phyloP scores from a whole-genome alignment of 257 asterid species.

The Linderniella brevidens region DNA sequence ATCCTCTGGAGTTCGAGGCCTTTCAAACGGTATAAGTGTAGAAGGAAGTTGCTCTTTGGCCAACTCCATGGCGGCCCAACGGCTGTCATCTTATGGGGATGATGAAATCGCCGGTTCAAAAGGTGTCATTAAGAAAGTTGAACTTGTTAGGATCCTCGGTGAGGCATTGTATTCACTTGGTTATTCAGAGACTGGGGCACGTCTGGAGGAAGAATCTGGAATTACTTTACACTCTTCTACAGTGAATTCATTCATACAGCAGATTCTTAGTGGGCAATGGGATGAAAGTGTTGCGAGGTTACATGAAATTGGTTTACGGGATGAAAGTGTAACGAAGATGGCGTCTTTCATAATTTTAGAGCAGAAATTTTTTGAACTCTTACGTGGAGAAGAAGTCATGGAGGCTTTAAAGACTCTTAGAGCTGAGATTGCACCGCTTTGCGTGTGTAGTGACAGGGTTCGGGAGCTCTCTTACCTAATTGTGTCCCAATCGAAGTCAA shows the following conservation, averaged over 20 bases:
- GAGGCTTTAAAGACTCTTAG: slow-evolving; percentile 60
- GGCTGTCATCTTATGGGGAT: slow-evolving; percentile 36
- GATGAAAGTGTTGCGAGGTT: slow-evolving; percentile 52
- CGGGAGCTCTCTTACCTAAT: slow-evolving; percentile 48
- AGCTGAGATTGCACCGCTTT: slow-evolving; percentile 45
- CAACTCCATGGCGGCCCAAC: slow-evolving; percentile 41
- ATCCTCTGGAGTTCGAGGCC: slow-evolving; percentile 32
- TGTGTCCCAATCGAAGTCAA: slow-evolving; percentile 21
- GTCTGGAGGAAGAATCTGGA: slow-evolving; percentile 60
- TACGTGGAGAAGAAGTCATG: slow-evolving; percentile 29
- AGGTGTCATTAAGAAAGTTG: slow-evolving; percentile 52
- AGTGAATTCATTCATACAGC: slow-evolving; percentile 43
- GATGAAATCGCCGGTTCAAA: slow-evolving; percentile 53
- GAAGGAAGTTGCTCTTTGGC: slow-evolving; percentile 34
- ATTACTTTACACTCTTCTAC: slow-evolving; percentile 34
- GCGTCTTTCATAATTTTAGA: slow-evolving; percentile 54
- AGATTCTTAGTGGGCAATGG: slow-evolving; percentile 64
- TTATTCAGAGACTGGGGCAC: slow-evolving; percentile 37
- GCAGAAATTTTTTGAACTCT: slow-evolving; percentile 55
- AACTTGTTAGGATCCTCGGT: slow-evolving; percentile 47
- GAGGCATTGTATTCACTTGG: slow-evolving; percentile 72
- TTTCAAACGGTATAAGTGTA: slow-evolving; percentile 27
- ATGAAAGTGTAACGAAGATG: slow-evolving; percentile 27
- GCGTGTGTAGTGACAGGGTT: slow-evolving; percentile 29
- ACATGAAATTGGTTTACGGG: slow-evolving; percentile 28